Evolutionary conservation across 2,329 filamentous ascomycete genomes (phyloP).

Genomic region (Furcasterigmium furcatum): DNA sequence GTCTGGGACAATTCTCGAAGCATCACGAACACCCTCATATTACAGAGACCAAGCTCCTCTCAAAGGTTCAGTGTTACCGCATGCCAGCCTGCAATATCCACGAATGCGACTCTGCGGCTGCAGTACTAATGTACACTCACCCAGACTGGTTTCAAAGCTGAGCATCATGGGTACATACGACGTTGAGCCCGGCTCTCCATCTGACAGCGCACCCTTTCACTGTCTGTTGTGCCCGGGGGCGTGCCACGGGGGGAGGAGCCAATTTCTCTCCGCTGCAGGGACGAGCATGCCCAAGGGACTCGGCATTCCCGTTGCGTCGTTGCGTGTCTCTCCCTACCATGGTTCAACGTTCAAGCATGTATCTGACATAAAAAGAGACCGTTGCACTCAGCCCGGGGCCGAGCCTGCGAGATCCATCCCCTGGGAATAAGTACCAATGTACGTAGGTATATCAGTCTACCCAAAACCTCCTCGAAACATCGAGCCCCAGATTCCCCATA

Average conservation of each 20-base stretch:
- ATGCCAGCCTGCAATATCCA: neutral
- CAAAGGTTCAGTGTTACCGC: no score
- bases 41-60: neutral
- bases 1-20: no score
- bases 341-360: neutral
- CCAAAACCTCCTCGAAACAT: neutral
- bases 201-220: neutral
- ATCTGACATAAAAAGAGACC: neutral
- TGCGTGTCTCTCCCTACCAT: neutral
- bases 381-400: neutral
- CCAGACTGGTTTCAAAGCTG: no score
- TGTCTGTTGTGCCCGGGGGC: neutral
- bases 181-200: neutral
- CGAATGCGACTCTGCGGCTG: neutral
- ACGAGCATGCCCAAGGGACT: neutral
- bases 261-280: constrained; percentile 1
- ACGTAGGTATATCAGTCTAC: neutral
- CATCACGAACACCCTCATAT: neutral
- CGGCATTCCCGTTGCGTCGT: neutral
- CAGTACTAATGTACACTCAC: no score
- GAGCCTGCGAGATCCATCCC: neutral
- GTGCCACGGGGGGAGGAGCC: neutral
- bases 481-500: neutral
- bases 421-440: neutral
- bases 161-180: no score